Evolutionary conservation across 192 early-diverging fungal species (phyloP), one percentile per base, ranked within the genome.

Genomic region (Spizellomyces sp.): DNA sequence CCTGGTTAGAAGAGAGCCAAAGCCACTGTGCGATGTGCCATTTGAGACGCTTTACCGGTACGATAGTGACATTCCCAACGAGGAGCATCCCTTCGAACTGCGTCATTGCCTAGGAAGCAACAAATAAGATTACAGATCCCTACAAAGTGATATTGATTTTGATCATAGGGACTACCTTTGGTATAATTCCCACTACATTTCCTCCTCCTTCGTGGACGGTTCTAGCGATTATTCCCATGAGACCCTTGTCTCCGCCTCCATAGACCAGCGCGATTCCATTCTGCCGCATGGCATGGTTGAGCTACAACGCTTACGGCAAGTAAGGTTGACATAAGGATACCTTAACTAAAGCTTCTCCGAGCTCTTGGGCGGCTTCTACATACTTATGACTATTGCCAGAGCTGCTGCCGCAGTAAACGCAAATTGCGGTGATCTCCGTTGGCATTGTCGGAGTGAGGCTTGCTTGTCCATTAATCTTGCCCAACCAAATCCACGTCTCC

Each of bases 221-320:
- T 27, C 77, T 72, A n/a, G 95, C 94, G 45, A 95, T 85, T 0
- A 82, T 80, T 14, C 95, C 95, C 95, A 96, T 96, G 58, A 95
- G 70, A 4, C 95, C 79, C 12, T 22, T 41, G 61, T 64, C 42
- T 1, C 80, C 80, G 43, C 80, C 83, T 9, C 83, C 82, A 64
- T 82, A 82, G 9, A 82, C 80, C 45, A 82, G 57, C 6, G 56
- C 21, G 44, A 76, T 17, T 21, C 62, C 65, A 15, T 55, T 14
- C 57, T 60, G 54, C 15, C 64, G 22, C 15, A 43, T 36, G 22
- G 17, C 14, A 58, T 14, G n/a, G 22, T 17, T 19, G 64, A n/a
- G 6, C 44, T 12, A 8, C 36, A 17, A 17, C 19, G 45, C 41
- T 54, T 48, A 19, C 44, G 50, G 47, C 44, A 17, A n/a, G 5